Conservation (phyloP, 2,329 filamentous ascomycete genomes). For the Orbilia ellipsospora region DNA sequence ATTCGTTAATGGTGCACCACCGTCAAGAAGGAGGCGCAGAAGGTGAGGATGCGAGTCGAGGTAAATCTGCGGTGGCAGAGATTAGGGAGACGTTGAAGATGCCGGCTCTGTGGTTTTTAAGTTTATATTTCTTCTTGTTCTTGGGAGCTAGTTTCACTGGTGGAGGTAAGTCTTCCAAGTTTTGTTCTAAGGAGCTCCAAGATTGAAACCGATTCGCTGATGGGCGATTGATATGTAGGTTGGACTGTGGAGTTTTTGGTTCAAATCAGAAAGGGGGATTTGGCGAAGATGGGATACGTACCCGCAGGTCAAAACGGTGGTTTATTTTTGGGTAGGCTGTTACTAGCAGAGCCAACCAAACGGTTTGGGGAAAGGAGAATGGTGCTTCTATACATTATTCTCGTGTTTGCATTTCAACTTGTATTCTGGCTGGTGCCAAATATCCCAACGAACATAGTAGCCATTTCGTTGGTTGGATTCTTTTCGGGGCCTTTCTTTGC, state of each 20-base stretch:
- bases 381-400: conserved; percentile 68
- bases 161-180: conserved; percentile 58
- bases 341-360: conserved; percentile 71
- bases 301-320: conserved; percentile 72
- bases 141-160: conserved; percentile 70
- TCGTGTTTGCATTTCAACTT: conserved; percentile 69
- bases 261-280: conserved; percentile 69
- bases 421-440: conserved; percentile 71
- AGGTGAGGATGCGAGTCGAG: conserved; percentile 57
- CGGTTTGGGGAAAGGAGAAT: conserved; percentile 70
- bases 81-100: conserved; percentile 65
- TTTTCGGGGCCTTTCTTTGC: conserved; percentile 71
- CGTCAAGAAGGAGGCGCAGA: conserved; percentile 47
- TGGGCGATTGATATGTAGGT: conserved; percentile 60
- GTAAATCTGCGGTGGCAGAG: conserved; percentile 63
- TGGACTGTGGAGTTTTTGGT: conserved; percentile 76
- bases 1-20: conserved; percentile 62
- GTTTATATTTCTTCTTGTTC: conserved; percentile 74
- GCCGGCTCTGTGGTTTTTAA: conserved; percentile 69
- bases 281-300: conserved; percentile 72
- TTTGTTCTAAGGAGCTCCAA: neutral
- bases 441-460: conserved; percentile 67
- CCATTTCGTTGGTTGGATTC: conserved; percentile 69
- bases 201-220: too few relatives aligned
- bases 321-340: conserved; percentile 68